Conservation (phyloP, 495 filamentous ascomycete species). For the Pseudomonodictys pantanalensis region DNA sequence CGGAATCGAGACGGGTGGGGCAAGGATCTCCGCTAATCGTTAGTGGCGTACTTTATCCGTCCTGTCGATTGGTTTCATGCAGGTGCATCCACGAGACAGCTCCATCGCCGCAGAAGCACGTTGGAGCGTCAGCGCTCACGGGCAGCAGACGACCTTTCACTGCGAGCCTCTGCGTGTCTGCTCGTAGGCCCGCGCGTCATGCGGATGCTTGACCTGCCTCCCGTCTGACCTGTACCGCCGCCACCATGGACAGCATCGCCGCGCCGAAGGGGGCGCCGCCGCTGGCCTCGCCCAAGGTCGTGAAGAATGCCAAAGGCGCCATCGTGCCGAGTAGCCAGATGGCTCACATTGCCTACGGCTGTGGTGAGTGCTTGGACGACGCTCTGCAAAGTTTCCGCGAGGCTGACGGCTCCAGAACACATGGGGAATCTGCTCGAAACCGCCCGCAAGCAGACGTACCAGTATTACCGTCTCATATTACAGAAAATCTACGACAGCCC, state of each 20-base stretch:
- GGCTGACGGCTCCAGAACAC: constrained; percentile 35
- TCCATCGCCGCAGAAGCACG: neutral
- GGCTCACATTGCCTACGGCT: constrained; percentile 30
- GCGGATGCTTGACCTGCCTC: constrained; percentile 5
- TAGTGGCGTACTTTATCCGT: constrained; percentile 21
- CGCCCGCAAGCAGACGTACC: constrained; percentile 32
- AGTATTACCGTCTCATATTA: constrained; percentile 36
- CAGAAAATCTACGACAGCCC: constrained; percentile 33
- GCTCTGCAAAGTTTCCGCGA: neutral
- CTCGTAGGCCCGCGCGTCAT: constrained; percentile 8
- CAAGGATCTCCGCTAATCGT: constrained; percentile 12
- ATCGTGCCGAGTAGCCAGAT: constrained; percentile 26
- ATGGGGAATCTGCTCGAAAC: constrained; percentile 35
- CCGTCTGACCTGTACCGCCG: neutral
- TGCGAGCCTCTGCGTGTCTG: constrained; percentile 4
- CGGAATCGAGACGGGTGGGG: neutral
- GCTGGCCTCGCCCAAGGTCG: constrained; percentile 40
- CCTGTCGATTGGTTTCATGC: constrained; percentile 18
- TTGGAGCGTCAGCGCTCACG: neutral
- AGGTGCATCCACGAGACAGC: constrained; percentile 10
- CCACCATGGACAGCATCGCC: constrained; percentile 37
- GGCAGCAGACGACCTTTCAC: neutral
- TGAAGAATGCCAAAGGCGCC: constrained; percentile 37
- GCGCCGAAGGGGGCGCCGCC: constrained; percentile 29
- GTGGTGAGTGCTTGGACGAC: constrained; percentile 28